Conservation (phyloP, 169 alveolate species). For the Cyclospora cayetanensis region DNA sequence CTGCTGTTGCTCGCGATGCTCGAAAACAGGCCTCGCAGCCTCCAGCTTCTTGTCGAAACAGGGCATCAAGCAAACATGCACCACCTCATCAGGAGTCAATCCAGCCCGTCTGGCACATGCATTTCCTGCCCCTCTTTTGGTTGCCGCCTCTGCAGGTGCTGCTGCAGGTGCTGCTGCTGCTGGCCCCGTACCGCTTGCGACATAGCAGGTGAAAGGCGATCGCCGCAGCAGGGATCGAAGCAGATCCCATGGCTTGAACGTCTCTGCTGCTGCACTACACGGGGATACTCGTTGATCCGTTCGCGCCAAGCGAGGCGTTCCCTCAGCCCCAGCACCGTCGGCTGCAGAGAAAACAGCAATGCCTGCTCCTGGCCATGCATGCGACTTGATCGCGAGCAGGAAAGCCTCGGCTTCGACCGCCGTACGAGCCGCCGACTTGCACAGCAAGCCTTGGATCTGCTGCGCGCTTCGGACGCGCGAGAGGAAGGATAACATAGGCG, state of each 20-base stretch:
- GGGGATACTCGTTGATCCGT: background rate
- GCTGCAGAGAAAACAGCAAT: too few relatives aligned
- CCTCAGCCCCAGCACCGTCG: too few relatives aligned
- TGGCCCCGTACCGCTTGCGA: background rate
- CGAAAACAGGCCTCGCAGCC: conserved; percentile 85
- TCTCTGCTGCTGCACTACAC: background rate
- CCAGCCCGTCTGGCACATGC: background rate
- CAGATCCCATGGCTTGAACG: background rate
- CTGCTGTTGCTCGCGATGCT: background rate
- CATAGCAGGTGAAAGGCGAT: background rate
- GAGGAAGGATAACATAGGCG: conserved; percentile 83
- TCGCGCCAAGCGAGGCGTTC: background rate
- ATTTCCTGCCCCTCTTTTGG: background rate
- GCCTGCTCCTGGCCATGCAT: background rate
- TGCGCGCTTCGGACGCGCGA: conserved; percentile 89
- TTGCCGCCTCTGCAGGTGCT: background rate
- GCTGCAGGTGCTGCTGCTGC: conserved; percentile 34
- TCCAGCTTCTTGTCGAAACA: conserved; percentile 95
- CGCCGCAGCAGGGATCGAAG: background rate
- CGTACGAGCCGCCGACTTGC: conserved; percentile 70
- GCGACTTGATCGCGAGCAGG: background rate
- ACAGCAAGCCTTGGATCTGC: conserved; percentile 85
- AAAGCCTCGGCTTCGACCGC: background rate
- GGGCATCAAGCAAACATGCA: conserved; percentile 89
- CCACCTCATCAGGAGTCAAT: conserved; percentile 73